Conservation (phyloP, 2,329 filamentous ascomycete species). For the Colletotrichum lentis region DNA sequence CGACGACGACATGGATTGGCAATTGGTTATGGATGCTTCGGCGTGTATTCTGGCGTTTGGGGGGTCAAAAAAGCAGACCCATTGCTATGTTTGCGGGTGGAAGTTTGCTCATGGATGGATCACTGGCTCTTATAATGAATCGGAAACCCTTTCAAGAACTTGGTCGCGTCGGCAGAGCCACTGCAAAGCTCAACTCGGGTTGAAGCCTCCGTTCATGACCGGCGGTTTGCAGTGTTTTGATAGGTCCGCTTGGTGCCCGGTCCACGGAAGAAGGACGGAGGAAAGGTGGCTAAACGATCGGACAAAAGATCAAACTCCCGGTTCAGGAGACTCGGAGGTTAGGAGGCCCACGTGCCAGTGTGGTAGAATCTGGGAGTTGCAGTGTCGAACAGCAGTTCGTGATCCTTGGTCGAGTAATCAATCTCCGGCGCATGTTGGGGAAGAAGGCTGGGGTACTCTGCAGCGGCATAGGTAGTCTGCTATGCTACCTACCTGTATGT, state of each 20-base stretch:
- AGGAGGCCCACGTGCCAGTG: slow-evolving; percentile 6
- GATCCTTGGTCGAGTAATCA: not conserved
- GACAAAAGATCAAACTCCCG: not conserved
- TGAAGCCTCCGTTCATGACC: not conserved
- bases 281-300: not conserved
- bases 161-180: no score
- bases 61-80: slow-evolving; percentile 15
- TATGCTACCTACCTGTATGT: no score
- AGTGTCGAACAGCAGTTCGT: not conserved
- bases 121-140: not conserved
- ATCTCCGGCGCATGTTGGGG: not conserved
- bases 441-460: no score
- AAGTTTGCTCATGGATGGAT: not conserved
- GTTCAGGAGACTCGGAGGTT: not conserved
- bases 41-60: slow-evolving; percentile 9
- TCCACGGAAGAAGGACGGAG: not conserved
- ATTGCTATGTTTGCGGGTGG: not conserved
- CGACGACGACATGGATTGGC: not conserved
- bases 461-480: no score
- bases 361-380: not conserved
- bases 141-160: not conserved
- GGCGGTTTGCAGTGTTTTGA: not conserved
- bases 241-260: not conserved
- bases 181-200: no score
- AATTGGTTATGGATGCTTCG: not conserved